Conservation (phyloP, 1,284 basidiomycete species). For the Ganoderma multipileum region DNA sequence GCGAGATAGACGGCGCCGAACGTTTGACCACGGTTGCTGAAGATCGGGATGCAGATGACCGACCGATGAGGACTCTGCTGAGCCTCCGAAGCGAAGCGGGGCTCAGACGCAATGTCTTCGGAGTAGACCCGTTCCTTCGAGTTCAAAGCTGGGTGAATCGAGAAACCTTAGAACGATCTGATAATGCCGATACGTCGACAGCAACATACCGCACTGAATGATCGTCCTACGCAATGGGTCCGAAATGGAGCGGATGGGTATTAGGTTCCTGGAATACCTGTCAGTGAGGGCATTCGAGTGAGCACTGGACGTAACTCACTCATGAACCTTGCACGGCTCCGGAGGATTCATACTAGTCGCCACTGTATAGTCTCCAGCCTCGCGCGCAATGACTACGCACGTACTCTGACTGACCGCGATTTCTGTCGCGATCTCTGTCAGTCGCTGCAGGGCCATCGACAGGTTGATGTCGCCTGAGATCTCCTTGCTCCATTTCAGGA, state of each 20-base stretch:
- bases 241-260: slow-evolving; percentile 59
- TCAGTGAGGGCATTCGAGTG: neutral
- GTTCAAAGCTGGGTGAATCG: slow-evolving; percentile 57
- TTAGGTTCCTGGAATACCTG: slow-evolving; percentile 55
- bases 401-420: slow-evolving; percentile 70
- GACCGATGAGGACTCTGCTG: slow-evolving; percentile 62
- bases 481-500: slow-evolving; percentile 74
- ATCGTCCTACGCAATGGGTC: slow-evolving; percentile 71
- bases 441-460: slow-evolving; percentile 61
- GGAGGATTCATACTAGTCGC: slow-evolving; percentile 69
- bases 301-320: slow-evolving; percentile 47
- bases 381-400: slow-evolving; percentile 70
- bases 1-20: slow-evolving; percentile 56
- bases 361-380: slow-evolving; percentile 72
- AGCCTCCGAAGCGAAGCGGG: slow-evolving; percentile 71
- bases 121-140: slow-evolving; percentile 65
- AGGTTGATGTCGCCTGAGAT: slow-evolving; percentile 77
- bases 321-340: slow-evolving; percentile 69
- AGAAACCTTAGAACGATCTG: neutral
- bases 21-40: slow-evolving; percentile 75
- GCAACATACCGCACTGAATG: slow-evolving; percentile 60
- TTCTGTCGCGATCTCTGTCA: slow-evolving; percentile 75
- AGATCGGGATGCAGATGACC: slow-evolving; percentile 72
- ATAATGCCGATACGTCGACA: neutral
- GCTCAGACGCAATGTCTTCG: slow-evolving; percentile 66